Conservation (phyloP, 257 asterid genomes). For the Ilex aquifolium region DNA sequence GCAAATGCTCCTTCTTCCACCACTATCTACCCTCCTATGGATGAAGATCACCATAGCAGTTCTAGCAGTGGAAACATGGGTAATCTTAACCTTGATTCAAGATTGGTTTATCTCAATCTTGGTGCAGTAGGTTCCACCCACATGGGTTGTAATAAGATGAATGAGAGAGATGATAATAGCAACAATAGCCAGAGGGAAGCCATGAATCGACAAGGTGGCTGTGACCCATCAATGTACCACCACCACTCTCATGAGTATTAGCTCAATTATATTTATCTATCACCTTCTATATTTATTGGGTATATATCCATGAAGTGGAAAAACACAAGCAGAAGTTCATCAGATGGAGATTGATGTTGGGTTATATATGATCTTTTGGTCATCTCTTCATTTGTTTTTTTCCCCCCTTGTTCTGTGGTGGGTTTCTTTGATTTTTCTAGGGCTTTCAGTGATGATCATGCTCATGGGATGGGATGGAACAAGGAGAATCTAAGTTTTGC, state of each 20-base stretch:
- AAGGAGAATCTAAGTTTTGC: constrained; percentile 36
- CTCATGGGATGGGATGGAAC: constrained; percentile 25
- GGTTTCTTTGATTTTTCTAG: constrained; percentile 5
- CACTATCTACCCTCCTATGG: constrained; percentile 54
- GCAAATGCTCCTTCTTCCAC: constrained; percentile 26
- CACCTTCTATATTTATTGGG: constrained; percentile 7
- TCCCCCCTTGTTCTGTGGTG: not conserved
- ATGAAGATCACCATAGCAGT: constrained; percentile 39
- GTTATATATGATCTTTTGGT: not conserved
- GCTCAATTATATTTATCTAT: constrained; percentile 10
- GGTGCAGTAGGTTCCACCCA: constrained; percentile 46
- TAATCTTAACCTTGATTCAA: constrained; percentile 49
- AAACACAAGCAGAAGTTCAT: not conserved
- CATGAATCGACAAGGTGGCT: constrained; percentile 37
- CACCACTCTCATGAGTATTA: constrained; percentile 65
- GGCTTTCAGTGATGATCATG: constrained; percentile 16
- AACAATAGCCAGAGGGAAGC: constrained; percentile 42
- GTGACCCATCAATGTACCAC: constrained; percentile 57
- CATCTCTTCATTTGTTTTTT: not conserved
- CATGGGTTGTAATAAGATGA: constrained; percentile 35
- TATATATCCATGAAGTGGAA: constrained; percentile 15
- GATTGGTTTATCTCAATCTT: constrained; percentile 76
- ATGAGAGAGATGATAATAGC: constrained; percentile 46
- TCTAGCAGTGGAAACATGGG: constrained; percentile 34
- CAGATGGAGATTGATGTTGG: constrained; percentile 1